These are phyloP conservation scores for Vitis cinerea DNA, from an alignment of 164 flowering plant genomes.

Conservation along the genomic window DNA sequence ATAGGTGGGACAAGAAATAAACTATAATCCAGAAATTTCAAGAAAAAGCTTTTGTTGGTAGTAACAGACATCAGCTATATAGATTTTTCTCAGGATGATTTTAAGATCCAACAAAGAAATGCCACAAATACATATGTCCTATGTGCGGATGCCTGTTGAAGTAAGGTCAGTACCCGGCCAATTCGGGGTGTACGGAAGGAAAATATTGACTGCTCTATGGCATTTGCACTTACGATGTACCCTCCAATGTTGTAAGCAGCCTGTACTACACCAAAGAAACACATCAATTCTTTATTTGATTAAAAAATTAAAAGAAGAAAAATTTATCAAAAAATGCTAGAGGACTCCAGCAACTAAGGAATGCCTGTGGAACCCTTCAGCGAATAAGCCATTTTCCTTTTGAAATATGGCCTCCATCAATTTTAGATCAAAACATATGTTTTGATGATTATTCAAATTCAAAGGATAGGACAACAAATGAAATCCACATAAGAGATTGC, in stretches of 20 bases:
- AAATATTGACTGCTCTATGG: conserved; percentile 74
- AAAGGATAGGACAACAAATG: too few species aligned
- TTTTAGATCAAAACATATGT: too few species aligned
- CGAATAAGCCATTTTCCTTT: too few species aligned
- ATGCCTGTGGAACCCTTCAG: neutral
- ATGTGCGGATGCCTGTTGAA: too few species aligned
- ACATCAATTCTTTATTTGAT: conserved; percentile 15
- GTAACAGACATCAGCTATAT: neutral
- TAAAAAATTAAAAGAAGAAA: neutral
- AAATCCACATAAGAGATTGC: neutral
- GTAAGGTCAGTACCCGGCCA: conserved; percentile 53
- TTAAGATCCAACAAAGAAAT: neutral
- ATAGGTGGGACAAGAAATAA: too few species aligned
- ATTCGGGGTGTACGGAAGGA: conserved; percentile 60
- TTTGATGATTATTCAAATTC: neutral
- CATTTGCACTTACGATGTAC: conserved; percentile 62
- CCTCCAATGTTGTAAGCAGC: conserved; percentile 91
- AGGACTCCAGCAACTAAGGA: too few species aligned
- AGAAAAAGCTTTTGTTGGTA: too few species aligned
- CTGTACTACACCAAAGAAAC: conserved; percentile 58
- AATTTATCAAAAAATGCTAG: neutral
- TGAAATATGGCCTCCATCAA: too few species aligned
- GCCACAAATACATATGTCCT: neutral
- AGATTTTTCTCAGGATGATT: neutral
- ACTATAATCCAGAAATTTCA: too few species aligned